These are phyloP conservation scores for Rhodosporidiobolus odoratus DNA, from an alignment of 768 basidiomycete genomes.

Conservation along the genomic window DNA sequence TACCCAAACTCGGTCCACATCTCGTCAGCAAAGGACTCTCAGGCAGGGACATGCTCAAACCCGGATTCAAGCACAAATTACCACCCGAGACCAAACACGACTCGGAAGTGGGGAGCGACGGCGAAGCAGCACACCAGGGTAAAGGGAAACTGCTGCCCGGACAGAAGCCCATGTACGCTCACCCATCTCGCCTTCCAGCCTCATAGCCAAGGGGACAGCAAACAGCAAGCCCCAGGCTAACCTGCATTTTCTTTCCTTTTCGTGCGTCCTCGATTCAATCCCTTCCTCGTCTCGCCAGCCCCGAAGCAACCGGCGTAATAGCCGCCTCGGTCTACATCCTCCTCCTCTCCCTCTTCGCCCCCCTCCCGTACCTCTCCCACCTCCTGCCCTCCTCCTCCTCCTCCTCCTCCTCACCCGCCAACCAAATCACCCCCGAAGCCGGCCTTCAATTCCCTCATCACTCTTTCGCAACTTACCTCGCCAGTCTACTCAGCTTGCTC, in stretches of 20 bases:
- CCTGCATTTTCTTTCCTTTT: background rate
- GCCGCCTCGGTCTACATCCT: constrained; percentile 84
- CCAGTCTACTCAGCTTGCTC: constrained; percentile 81
- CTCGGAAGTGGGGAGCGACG: constrained; percentile 44
- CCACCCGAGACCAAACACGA: constrained; percentile 52
- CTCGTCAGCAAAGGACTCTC: constrained; percentile 77
- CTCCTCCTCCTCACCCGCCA: background rate
- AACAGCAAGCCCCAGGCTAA: too few relatives aligned
- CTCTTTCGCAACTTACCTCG: constrained; percentile 85
- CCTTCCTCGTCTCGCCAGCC: constrained; percentile 52
- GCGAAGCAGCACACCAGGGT: constrained; percentile 43
- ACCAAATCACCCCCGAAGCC: constrained; percentile 1
- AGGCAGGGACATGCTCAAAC: constrained; percentile 83
- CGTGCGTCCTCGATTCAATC: background rate
- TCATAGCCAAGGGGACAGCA: too few relatives aligned
- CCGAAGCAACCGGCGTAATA: constrained; percentile 88
- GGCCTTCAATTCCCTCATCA: constrained; percentile 48
- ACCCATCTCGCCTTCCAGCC: too few relatives aligned
- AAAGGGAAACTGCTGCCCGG: constrained; percentile 19
- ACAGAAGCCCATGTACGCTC: too few relatives aligned
- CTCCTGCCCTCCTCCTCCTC: constrained; percentile 38
- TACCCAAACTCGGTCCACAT: constrained; percentile 74
- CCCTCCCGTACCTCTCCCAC: constrained; percentile 78
- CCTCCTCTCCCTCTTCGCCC: constrained; percentile 82
- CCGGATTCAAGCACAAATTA: constrained; percentile 54